Base-by-base conservation (phyloP, 1,139 yeast species). In the Blastobotrys persicus region DNA sequence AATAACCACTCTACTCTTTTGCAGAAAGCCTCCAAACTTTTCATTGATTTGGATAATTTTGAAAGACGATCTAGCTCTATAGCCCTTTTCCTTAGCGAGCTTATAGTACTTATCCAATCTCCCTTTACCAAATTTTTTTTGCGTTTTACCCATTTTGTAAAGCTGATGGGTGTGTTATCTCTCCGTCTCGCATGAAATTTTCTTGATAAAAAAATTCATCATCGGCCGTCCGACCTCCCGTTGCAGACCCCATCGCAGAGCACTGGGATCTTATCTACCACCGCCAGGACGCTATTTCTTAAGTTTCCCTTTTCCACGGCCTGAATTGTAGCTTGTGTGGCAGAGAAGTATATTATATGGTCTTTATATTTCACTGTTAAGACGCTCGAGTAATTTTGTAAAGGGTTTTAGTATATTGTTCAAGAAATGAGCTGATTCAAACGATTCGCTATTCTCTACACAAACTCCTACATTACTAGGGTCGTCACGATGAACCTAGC, bases 51-150 rank as follows among this genome's bases (percentile, higher is more conserved):
- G 99, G 52, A 94, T 78, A 60, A 92, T 81, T 70, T 92, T 92
- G 74, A 94, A 92, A 23, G 98, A 89, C 31, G 99, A 94, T 79
- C 99, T 96, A 40, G 99, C 98, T 69, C 99, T 80, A 65, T 92
- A 92, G 43, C 99, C 99, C 72, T 91, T 91, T 70, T 92, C 98
- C 67, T 92, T 92, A 37, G 98, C 98, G 46, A 92, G 80, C 69
- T 81, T 86, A 70, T 92, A 92, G 84, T 92, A 92, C 63, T 92
- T 85, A 76, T 92, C 98, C 70, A 92, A 84, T 82, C 98, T 98
- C 76, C 98, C 98, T 78, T 92, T 92, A 70, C 96, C 88, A 68
- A 88, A 85, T 74, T 92, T 92, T 81, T 92, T 92, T 66, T 92
- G 97, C 42, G 92, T 83, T 71, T 84, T 89, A 71, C 96, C 98